Base-by-base conservation (phyloP, 1,284 basidiomycete species). In the Boletellus dicymbophilus region DNA sequence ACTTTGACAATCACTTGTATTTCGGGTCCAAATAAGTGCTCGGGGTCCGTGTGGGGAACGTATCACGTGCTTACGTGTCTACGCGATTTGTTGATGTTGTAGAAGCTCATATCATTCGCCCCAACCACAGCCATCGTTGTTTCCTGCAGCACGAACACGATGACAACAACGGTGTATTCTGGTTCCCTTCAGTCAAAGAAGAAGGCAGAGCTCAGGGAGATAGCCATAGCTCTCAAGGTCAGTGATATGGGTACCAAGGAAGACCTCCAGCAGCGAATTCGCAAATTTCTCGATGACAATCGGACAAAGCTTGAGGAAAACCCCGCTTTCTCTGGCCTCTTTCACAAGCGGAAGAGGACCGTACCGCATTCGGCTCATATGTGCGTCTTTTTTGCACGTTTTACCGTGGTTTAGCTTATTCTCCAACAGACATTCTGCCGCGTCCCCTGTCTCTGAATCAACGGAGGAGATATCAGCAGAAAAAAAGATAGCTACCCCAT, bases 171-270 rank as follows among this genome's bases (percentile, higher is more conserved):
- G 57, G 31, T 77, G 66, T 71, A 60, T 69, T 52, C 66, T 36
- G 82, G 82, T 46, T 63, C 77, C 22, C 72, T 84, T 21, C 73
- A 73, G 51, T 56, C 75, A 8, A 84, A 84, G 67, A 85, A 82
- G 67, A 85, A 85, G 63, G 72, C 70, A 8, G 84, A 85, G 21
- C 74, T 86, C 4, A 81, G 77, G 55, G 75, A 78, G 48, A 79
- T 86, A 27, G 80, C 84, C 1, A 11, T 53, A 6, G 79, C 79
- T 8, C 75, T 86, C 20, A 59, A 61, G 1, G 62, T 85, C 45
- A 74, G 72, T 45, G 75, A 79, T 46, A 49, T 67, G 30, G 84
- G 84, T 25, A 85, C 81, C 4, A 82, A 78, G 53, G 82, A 86
- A 25, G 82, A 83, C 4, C 53, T 86, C 10, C 75, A 79, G 44